Conservation (phyloP, 176 grass and related monocot genomes). For the Bolboschoenus planiculmis region DNA sequence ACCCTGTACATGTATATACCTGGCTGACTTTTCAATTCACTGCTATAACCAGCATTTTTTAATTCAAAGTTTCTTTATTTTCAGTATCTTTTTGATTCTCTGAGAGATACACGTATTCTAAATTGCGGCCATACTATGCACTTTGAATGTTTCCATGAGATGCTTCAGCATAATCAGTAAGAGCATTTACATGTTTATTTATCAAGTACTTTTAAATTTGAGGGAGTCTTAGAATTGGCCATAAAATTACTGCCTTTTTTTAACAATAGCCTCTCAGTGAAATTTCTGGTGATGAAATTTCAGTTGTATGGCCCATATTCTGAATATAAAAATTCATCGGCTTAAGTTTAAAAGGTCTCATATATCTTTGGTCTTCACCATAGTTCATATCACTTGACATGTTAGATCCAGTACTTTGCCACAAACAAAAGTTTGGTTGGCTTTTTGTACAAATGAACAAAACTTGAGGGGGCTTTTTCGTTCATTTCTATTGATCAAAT, state of each 20-base stretch:
- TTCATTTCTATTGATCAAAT: neutral
- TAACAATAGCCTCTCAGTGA: neutral
- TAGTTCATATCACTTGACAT: neutral
- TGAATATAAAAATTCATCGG: neutral
- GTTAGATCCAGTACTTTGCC: neutral
- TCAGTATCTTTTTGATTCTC: slow-evolving; percentile 99
- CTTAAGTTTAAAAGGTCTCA: slow-evolving; percentile 2
- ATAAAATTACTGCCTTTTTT: neutral
- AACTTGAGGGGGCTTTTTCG: neutral
- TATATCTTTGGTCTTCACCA: neutral
- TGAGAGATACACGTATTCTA: slow-evolving; percentile 76
- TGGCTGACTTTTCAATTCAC: no score
- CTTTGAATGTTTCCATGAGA: slow-evolving; percentile 61
- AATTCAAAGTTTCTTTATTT: slow-evolving; percentile 22
- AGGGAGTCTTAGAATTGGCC: neutral
- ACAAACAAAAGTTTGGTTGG: neutral
- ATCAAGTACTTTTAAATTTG: neutral
- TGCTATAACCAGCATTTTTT: neutral
- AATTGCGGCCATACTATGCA: slow-evolving; percentile 94
- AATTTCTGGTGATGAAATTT: neutral
- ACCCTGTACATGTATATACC: neutral
- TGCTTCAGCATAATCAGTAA: slow-evolving; percentile 76
- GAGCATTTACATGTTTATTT: neutral
- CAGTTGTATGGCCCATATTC: neutral
- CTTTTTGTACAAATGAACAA: neutral